A percentile compares a stretch with the other conserved stretches of the same genome.
phyloP scores from a whole-genome alignment of 2,329 filamentous ascomycete genomes.

The Aspergillus transmontanensis region DNA sequence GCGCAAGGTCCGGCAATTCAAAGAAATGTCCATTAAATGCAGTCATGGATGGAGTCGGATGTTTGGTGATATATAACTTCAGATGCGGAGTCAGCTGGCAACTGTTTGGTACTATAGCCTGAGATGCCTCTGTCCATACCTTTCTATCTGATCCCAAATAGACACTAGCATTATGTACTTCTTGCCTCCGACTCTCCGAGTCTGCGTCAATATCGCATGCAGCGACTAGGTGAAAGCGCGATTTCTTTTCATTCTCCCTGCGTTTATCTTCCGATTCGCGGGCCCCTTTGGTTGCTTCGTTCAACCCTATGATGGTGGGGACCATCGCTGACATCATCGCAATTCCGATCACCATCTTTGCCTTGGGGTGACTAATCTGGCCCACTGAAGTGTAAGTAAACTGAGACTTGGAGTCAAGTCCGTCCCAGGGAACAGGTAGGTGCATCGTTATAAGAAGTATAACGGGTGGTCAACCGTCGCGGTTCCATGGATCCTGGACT shows the following conservation, averaged over 20 bases:
- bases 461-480: no score
- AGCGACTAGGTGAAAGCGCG: slow-evolving; percentile 4
- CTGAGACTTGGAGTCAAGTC: background rate
- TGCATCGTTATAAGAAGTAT: background rate
- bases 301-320: slow-evolving; percentile 13
- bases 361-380: background rate
- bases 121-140: background rate
- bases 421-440: background rate
- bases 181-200: background rate
- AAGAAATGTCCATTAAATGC: slow-evolving; percentile 11
- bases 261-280: slow-evolving; percentile 9
- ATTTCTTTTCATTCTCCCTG: slow-evolving; percentile 4
- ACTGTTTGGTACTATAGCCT: background rate
- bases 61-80: slow-evolving; percentile 13
- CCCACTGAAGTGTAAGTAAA: background rate
- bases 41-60: background rate
- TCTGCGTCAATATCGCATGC: slow-evolving; percentile 1
- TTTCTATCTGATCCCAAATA: slow-evolving; percentile 10
- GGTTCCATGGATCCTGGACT: no score
- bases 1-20: slow-evolving; percentile 5
- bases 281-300: slow-evolving; percentile 11
- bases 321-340: slow-evolving; percentile 15
- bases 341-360: slow-evolving; percentile 15
- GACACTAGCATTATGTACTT: slow-evolving; percentile 13
- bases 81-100: background rate